These are phyloP conservation scores for Pseudogymnoascus sp. DNA, from an alignment of 2,329 filamentous ascomycete genomes.

Conservation along the genomic window DNA sequence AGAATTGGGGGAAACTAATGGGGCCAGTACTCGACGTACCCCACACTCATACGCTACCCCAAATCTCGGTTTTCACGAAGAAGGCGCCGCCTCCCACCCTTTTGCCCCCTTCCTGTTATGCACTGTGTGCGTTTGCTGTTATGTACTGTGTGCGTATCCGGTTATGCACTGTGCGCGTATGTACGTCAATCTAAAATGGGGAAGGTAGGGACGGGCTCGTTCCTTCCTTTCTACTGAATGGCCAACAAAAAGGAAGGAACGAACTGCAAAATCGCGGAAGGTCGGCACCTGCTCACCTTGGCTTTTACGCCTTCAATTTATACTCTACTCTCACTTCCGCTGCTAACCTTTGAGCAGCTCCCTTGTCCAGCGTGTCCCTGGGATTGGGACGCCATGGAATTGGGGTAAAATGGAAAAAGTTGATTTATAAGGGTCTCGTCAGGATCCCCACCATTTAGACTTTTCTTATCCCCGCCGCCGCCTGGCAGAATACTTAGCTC, in stretches of 20 bases:
- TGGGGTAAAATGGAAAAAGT: neutral
- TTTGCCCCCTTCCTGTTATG: neutral
- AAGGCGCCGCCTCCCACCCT: neutral
- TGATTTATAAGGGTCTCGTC: slow-evolving; percentile 1
- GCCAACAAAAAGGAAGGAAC: neutral
- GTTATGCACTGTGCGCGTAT: neutral
- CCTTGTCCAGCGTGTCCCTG: slow-evolving; percentile 1
- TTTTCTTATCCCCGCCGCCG: slow-evolving; percentile 3
- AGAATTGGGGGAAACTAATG: neutral
- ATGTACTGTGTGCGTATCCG: neutral
- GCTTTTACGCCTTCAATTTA: neutral
- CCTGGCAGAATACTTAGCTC: slow-evolving; percentile 4
- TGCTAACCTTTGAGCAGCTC: neutral
- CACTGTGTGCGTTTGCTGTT: neutral
- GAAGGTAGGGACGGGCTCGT: neutral
- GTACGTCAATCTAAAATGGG: neutral
- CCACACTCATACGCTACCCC: neutral
- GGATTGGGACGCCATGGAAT: neutral
- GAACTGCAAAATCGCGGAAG: neutral
- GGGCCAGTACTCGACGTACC: neutral
- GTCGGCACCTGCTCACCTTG: neutral
- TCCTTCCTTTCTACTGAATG: neutral
- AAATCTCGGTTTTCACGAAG: slow-evolving; percentile 5
- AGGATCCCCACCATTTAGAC: slow-evolving; percentile 7
- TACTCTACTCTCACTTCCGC: neutral